Conservation (phyloP, 257 asterid species). For the Datura wrightii region DNA sequence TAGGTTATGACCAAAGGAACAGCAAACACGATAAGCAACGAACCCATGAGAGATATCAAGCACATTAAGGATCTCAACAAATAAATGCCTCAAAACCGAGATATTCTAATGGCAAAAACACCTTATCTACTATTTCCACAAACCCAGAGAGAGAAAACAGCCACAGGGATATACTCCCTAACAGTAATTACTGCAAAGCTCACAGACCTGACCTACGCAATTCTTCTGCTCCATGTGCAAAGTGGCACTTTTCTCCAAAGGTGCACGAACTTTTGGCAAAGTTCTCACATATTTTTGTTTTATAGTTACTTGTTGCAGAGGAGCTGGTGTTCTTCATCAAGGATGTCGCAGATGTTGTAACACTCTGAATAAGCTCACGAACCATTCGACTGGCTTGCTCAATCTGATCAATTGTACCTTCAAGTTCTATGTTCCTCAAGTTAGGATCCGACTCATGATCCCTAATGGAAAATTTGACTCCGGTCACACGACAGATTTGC, state of each 20-base stretch:
- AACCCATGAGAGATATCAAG: background rate
- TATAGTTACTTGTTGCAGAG: constrained; percentile 55
- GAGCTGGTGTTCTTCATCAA: constrained; percentile 48
- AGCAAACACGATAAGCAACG: background rate
- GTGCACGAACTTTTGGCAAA: constrained; percentile 69
- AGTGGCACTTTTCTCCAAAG: constrained; percentile 81
- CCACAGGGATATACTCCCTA: constrained; percentile 12
- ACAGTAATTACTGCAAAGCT: constrained; percentile 12
- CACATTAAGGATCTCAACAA: constrained; percentile 22
- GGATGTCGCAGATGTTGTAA: constrained; percentile 50
- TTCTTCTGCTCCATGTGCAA: constrained; percentile 83
- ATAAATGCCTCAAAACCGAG: background rate
- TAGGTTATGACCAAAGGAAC: constrained; percentile 5
- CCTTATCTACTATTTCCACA: constrained; percentile 1
- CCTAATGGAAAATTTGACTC: constrained; percentile 70
- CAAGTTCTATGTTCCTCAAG: constrained; percentile 73
- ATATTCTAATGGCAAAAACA: background rate
- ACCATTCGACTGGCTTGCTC: constrained; percentile 86
- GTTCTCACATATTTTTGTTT: constrained; percentile 77
- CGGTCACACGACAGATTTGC: constrained; percentile 72
- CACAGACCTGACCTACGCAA: constrained; percentile 53
- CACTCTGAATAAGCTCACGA: constrained; percentile 62
- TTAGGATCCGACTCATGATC: constrained; percentile 73
- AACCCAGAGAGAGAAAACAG: background rate
- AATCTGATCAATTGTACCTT: constrained; percentile 81